Base-by-base conservation (phyloP, 169 alveolate species). In the Plasmodium ovale region DNA sequence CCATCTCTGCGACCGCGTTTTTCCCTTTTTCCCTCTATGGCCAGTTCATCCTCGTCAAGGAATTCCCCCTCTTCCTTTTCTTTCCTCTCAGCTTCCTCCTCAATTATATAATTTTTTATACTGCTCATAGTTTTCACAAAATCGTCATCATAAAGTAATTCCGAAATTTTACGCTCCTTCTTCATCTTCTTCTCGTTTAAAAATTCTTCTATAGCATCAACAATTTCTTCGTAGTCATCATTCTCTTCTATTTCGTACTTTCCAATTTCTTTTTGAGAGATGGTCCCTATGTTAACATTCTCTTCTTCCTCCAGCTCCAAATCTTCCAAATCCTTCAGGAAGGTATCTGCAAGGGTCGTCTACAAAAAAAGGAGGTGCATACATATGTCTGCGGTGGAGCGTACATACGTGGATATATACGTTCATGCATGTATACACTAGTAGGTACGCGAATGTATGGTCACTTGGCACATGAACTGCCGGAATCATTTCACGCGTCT, bases 311-410 rank as follows among this genome's bases (percentile, higher is more conserved):
- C 95, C 49, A 69, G 68, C 16, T 92, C 94, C 6, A 93, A 85
- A 47, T 93, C 94, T 27, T 93, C 96, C 7, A 93, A 92, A 82
- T 93, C 96, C 62, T 89, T 92, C 71, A 93, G 60, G 37, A 93
- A 92, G 31, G 95, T 74, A 27, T 93, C 96, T 58, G 93, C 96
- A 14, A 93, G 62, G 16, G 96, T 88, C n/a, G 94, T 91, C 96
- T 93, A 49, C 21, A 72, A 72, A 42, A 53, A 23, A 0, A 29
- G 67, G 54, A 14, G 23, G 42, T 14, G 14, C 21, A 62, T 29
- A 62, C 33, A 16, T 60, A 33, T 37, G n/a, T n/a, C n/a, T n/a
- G n/a, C n/a, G n/a, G n/a, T n/a, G n/a, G n/a, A n/a, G n/a, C n/a
- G n/a, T n/a, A n/a, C n/a, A n/a, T n/a, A n/a, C n/a, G n/a, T n/a